A percentile compares a stretch with the other conserved stretches of the same genome.
Conservation (phyloP, 108 stramenopile species). For the Phaeodactylum tricornutum region DNA sequence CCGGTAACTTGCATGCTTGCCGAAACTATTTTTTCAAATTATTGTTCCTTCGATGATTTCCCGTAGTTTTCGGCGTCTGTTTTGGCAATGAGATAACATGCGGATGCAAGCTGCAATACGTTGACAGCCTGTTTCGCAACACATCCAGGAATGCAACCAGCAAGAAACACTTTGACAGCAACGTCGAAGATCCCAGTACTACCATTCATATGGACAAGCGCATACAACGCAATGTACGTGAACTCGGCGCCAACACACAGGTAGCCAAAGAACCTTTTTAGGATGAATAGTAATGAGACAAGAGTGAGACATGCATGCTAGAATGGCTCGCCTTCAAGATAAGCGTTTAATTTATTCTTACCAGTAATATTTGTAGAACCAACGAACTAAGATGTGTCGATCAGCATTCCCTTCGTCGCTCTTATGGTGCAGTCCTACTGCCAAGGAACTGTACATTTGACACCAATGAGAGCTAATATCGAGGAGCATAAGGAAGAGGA, state of each 20-base stretch:
- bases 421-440: slow-evolving; percentile 81
- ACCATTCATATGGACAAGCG: not conserved
- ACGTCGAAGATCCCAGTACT: slow-evolving; percentile 1
- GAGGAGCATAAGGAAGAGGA: slow-evolving; percentile 49
- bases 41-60: too few species aligned
- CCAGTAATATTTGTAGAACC: slow-evolving; percentile 87
- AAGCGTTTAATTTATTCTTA: too few species aligned
- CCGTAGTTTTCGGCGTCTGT: too few species aligned
- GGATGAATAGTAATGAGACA: too few species aligned
- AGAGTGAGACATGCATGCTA: too few species aligned
- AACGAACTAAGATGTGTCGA: slow-evolving; percentile 79
- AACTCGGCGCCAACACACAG: slow-evolving; percentile 93
- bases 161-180: slow-evolving; percentile 24
- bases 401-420: slow-evolving; percentile 76
- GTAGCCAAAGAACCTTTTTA: slow-evolving; percentile 97
- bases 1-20: too few species aligned
- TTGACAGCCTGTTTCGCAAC: slow-evolving; percentile 79
- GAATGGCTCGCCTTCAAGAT: too few species aligned
- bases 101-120: slow-evolving; percentile 68
- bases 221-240: slow-evolving; percentile 60
- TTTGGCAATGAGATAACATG: slow-evolving; percentile 74
- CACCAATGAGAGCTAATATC: slow-evolving; percentile 90
- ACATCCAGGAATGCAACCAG: slow-evolving; percentile 54
- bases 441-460: slow-evolving; percentile 80
- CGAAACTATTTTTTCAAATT: too few species aligned